Evolutionary conservation across 176 grass and related monocot genomes (phyloP).

Genomic region (Oryza officinalis): DNA sequence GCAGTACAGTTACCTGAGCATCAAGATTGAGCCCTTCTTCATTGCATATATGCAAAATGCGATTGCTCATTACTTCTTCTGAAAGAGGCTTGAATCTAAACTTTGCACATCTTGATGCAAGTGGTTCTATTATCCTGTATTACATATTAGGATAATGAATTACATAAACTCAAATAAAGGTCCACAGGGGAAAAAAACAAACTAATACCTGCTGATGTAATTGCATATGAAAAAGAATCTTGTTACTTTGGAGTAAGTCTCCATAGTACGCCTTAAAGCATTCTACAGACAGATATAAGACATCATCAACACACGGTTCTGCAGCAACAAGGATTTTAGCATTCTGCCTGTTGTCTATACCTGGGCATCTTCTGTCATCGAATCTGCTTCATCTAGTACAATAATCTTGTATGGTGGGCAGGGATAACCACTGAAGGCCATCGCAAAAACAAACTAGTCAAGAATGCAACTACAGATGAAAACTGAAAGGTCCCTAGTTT

Average conservation of each 20-base stretch:
- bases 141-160: conserved; percentile 13
- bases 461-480: conserved; percentile 35
- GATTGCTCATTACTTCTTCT: conserved; percentile 88
- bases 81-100: conserved; percentile 99
- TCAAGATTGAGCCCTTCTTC: conserved; percentile 91
- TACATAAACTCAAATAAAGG: not conserved
- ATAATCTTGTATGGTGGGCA: conserved; percentile 99
- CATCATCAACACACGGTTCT: conserved; percentile 20
- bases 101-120: conserved; percentile 97
- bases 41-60: conserved; percentile 89
- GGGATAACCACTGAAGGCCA: conserved; percentile 68
- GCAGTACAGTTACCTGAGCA: conserved; percentile 54
- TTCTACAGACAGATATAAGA: conserved; percentile 56
- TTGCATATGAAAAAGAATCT: conserved; percentile 99
- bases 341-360: conserved; percentile 42
- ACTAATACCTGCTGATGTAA: conserved; percentile 93
- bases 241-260: conserved; percentile 95
- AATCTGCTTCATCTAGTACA: conserved; percentile 99
- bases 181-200: not conserved
- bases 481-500: conserved; percentile 37
- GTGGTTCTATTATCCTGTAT: conserved; percentile 94
- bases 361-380: conserved; percentile 99
- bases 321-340: conserved; percentile 30
- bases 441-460: conserved; percentile 21
- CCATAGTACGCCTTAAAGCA: conserved; percentile 81